Conservation (phyloP, 306 rosid genomes). For the Datisca glomerata region DNA sequence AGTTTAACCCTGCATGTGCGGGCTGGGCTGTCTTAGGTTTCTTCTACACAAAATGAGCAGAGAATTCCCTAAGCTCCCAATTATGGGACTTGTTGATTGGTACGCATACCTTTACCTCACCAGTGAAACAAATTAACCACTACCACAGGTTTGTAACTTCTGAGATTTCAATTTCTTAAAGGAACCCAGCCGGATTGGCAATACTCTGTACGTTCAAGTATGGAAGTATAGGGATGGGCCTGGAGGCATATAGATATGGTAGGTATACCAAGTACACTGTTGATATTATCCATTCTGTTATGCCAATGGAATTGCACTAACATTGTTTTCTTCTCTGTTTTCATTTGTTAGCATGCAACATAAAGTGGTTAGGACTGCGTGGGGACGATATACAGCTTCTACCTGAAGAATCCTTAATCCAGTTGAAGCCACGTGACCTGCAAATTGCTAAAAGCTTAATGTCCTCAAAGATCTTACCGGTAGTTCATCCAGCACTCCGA, state of each 20-base stretch:
- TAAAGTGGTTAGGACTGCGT: constrained; percentile 76
- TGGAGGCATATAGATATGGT: constrained; percentile 89
- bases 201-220: constrained; percentile 76
- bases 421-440: constrained; percentile 57
- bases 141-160: not conserved
- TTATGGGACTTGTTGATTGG: constrained; percentile 87
- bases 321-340: constrained; percentile 4
- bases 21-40: constrained; percentile 37
- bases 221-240: constrained; percentile 87
- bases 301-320: not conserved
- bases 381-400: constrained; percentile 50
- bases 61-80: constrained; percentile 66
- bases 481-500: too few relatives aligned
- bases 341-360: constrained; percentile 59
- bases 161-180: constrained; percentile 9
- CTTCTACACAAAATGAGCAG: constrained; percentile 71
- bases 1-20: constrained; percentile 8
- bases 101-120: constrained; percentile 12
- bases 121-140: not conserved
- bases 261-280: constrained; percentile 8
- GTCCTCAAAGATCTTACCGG: constrained; percentile 66
- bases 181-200: constrained; percentile 98
- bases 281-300: not conserved
- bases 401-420: constrained; percentile 46
- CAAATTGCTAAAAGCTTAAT: constrained; percentile 75